Base-by-base conservation (phyloP, 2,329 filamentous ascomycete species). In the Chrysoporthe austroafricana region DNA sequence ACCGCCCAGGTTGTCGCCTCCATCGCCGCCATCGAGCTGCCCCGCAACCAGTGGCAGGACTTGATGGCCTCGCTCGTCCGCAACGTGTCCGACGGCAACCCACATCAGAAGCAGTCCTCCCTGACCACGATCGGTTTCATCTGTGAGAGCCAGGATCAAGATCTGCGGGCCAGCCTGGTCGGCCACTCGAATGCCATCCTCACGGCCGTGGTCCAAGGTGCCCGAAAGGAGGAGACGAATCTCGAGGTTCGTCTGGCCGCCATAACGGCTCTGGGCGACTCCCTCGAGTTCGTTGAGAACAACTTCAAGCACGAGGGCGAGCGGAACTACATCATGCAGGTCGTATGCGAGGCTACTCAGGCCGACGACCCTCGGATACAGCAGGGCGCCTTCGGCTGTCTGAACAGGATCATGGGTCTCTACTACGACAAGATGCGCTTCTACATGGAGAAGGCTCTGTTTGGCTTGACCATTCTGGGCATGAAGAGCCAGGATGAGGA, bases 401-500 rank as follows among this genome's bases (percentile, higher is more conserved):
- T 99, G 73, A 99, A 99, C 87, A 90, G 96, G 76, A 98, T 99
- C 80, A 99, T 99, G 96, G 92, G 88, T 70, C 88, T 97, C 71
- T 99, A 99, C 86, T 99, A 99, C 80, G 96, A 99, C 76, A 96
- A 97, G 84, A 99, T 99, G 96, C 91, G 94, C 76, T 99, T 97
- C 82, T 99, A 99, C 84, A 99, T 99, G 96, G 96, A 99, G 86
- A 98, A 98, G 88, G 96, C 96, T 46, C 87, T 99, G 56, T 99
- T 99, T 75, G 96, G 96, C 68, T 86, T 99, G 52, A 99, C 96
- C 50, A 97, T 99, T 71, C 90, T 97, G 78, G 96, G 96, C 73
- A 99, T 99, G 96, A 97, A 97, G 88, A 96, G 90, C 75, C 91
- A 94, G 8, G 96, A 99, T 74, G 96, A 99, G 80, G 96, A 99